These are phyloP conservation scores for Leccinum pachyderme DNA, from an alignment of 1,284 basidiomycete genomes.

Conservation along the genomic window DNA sequence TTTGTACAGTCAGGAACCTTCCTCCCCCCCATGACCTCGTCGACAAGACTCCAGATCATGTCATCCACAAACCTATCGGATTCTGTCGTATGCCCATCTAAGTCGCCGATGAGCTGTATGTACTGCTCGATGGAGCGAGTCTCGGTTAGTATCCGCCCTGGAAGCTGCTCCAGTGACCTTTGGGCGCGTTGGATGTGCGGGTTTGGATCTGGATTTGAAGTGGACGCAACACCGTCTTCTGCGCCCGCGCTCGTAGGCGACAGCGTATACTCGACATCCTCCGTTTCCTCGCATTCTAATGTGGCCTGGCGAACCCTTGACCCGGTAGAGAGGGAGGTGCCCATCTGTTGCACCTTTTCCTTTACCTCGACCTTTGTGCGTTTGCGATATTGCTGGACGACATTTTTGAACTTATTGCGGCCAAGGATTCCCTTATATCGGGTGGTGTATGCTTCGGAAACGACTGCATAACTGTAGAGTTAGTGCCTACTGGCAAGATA, in stretches of 20 bases:
- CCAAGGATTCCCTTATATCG: conserved; percentile 53
- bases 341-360: conserved; percentile 6
- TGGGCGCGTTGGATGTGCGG: conserved; percentile 20
- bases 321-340: background rate
- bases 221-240: background rate
- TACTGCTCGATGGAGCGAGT: conserved; percentile 46
- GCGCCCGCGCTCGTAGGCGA: background rate
- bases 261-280: background rate
- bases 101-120: conserved; percentile 41
- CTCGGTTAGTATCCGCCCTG: conserved; percentile 46
- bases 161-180: conserved; percentile 46
- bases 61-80: conserved; percentile 34
- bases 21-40: conserved; percentile 47
- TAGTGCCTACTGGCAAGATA: background rate
- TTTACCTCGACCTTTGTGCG: conserved; percentile 18
- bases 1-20: conserved; percentile 40
- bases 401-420: conserved; percentile 46
- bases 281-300: conserved; percentile 2
- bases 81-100: conserved; percentile 14
- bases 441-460: conserved; percentile 61
- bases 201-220: conserved; percentile 1
- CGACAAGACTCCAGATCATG: conserved; percentile 42
- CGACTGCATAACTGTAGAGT: conserved; percentile 39
- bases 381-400: conserved; percentile 45
- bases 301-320: background rate